Percentiles rank a stretch among this genome's conserved stretches.
Conservation (phyloP, 2,329 filamentous ascomycete species). For the Orbilia quercus region DNA sequence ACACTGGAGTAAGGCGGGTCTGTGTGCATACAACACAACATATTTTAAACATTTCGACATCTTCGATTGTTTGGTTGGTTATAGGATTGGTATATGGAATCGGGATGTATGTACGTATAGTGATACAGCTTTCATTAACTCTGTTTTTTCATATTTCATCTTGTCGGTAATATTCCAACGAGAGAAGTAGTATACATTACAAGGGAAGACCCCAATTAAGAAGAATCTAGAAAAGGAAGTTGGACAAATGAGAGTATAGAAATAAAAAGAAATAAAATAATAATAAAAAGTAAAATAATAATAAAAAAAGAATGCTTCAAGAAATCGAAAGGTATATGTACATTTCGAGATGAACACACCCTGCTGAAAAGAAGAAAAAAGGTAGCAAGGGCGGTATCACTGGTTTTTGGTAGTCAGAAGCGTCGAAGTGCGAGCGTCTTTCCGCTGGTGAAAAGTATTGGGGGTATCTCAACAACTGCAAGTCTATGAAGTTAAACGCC, state of each 20-base stretch:
- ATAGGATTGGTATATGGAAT: background rate
- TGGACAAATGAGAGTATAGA: constrained; percentile 43
- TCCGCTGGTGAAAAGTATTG: constrained; percentile 36
- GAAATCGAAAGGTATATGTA: constrained; percentile 16
- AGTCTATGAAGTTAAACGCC: constrained; percentile 56
- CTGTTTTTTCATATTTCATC: constrained; percentile 28
- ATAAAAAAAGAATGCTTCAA: constrained; percentile 11
- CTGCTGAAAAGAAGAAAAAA: constrained; percentile 3
- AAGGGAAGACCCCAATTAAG: constrained; percentile 34
- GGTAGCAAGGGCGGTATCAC: constrained; percentile 19
- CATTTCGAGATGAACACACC: constrained; percentile 19
- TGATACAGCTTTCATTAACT: constrained; percentile 32
- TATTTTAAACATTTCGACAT: too few relatives aligned
- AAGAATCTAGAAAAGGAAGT: constrained; percentile 27
- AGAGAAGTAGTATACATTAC: constrained; percentile 43
- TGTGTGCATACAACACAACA: too few relatives aligned
- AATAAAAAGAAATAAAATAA: constrained; percentile 30
- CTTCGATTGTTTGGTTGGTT: too few relatives aligned
- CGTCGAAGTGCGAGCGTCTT: constrained; percentile 1
- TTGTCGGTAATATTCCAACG: constrained; percentile 28
- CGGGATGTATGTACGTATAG: background rate
- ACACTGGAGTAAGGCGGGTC: too few relatives aligned
- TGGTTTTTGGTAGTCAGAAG: constrained; percentile 37
- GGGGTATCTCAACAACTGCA: constrained; percentile 50
- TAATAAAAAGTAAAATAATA: constrained; percentile 18